Conservation (phyloP, 2,329 filamentous ascomycete species). For the Eutypella sp. region DNA sequence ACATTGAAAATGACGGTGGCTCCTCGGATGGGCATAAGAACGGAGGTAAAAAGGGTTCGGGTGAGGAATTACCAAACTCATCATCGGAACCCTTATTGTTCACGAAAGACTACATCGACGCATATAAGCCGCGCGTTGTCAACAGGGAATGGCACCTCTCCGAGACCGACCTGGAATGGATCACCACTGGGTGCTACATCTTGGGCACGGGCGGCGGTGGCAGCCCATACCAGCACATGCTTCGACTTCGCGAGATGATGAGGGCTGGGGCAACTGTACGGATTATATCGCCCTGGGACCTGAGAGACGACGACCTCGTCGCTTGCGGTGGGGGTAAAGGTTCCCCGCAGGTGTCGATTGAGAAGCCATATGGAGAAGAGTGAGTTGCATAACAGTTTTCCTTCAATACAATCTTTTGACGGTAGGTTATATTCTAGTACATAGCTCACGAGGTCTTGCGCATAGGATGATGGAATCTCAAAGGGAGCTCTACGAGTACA, state of each 20-base stretch:
- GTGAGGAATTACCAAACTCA: slow-evolving; percentile 15
- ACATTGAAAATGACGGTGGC: background rate
- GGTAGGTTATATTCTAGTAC: background rate
- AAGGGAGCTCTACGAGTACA: slow-evolving; percentile 44
- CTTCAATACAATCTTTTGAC: slow-evolving; percentile 12
- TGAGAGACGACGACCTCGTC: slow-evolving; percentile 43
- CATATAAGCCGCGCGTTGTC: slow-evolving; percentile 41
- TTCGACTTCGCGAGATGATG: slow-evolving; percentile 45
- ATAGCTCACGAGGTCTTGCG: background rate
- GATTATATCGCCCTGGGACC: slow-evolving; percentile 42
- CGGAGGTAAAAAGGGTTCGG: slow-evolving; percentile 4
- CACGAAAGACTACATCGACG: slow-evolving; percentile 24
- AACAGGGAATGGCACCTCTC: slow-evolving; percentile 49
- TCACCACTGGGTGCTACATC: slow-evolving; percentile 52
- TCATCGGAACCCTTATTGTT: slow-evolving; percentile 4
- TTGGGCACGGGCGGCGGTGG: slow-evolving; percentile 55
- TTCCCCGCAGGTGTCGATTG: slow-evolving; percentile 51
- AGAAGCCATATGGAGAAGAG: slow-evolving; percentile 52
- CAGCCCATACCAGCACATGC: slow-evolving; percentile 42
- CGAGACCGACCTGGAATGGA: slow-evolving; percentile 50
- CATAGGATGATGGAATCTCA: slow-evolving; percentile 36
- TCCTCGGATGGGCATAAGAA: background rate
- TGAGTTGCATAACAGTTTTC: slow-evolving; percentile 27
- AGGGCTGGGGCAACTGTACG: slow-evolving; percentile 41
- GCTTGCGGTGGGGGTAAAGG: slow-evolving; percentile 51